A percentile compares a stretch with the other conserved stretches of the same genome.
Conservation (phyloP, 2,329 filamentous ascomycete genomes). For the Aspergillus novoparasiticus region DNA sequence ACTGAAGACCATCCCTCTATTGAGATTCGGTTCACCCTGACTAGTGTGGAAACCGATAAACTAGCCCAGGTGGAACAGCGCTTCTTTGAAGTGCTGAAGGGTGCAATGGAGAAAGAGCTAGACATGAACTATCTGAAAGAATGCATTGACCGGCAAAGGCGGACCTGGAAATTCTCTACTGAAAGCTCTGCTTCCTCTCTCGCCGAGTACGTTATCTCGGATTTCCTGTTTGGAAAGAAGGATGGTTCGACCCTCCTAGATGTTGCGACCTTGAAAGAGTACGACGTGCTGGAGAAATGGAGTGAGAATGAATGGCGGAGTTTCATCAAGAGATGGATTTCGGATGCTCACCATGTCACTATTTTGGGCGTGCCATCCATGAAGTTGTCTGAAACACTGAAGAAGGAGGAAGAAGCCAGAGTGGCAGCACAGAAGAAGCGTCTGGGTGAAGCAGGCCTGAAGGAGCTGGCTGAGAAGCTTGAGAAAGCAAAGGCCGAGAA, state of each 20-base stretch:
- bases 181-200: constrained; percentile 82
- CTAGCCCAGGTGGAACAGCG: constrained; percentile 81
- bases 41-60: constrained; percentile 83
- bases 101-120: constrained; percentile 74
- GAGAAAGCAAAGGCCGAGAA: constrained; percentile 86
- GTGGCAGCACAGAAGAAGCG: constrained; percentile 76
- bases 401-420: constrained; percentile 76
- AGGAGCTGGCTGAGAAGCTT: constrained; percentile 72
- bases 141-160: constrained; percentile 78
- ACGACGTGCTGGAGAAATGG: constrained; percentile 76
- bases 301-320: constrained; percentile 78
- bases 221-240: constrained; percentile 86
- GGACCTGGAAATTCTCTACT: constrained; percentile 79
- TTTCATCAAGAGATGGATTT: constrained; percentile 82
- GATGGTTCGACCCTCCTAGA: constrained; percentile 75
- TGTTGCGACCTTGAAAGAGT: constrained; percentile 55
- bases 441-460: constrained; percentile 79
- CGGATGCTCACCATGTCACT: constrained; percentile 82
- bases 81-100: constrained; percentile 78
- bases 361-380: constrained; percentile 85
- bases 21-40: constrained; percentile 82
- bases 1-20: constrained; percentile 79
- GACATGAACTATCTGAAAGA: constrained; percentile 90
- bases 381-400: constrained; percentile 76
- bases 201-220: constrained; percentile 81